These are phyloP conservation scores for Hansenula lynferdii DNA, from an alignment of 1,139 yeast genomes.

Conservation along the genomic window DNA sequence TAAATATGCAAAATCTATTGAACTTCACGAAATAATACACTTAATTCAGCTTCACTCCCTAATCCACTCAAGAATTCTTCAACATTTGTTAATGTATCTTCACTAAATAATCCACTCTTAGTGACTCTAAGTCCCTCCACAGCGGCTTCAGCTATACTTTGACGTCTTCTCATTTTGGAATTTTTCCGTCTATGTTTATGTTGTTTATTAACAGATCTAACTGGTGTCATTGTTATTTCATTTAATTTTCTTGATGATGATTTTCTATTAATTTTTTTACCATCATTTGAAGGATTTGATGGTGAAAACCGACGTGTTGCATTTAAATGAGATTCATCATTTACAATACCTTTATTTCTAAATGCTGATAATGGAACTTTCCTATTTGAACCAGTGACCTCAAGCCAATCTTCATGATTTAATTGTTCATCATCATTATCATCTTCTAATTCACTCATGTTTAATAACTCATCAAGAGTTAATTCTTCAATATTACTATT, in stretches of 20 bases:
- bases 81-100: slow-evolving; percentile 64
- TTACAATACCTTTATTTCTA: slow-evolving; percentile 60
- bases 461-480: slow-evolving; percentile 79
- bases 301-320: slow-evolving; percentile 20
- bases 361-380: slow-evolving; percentile 86
- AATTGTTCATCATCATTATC: slow-evolving; percentile 46
- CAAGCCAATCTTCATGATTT: slow-evolving; percentile 48
- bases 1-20: too few species aligned
- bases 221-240: slow-evolving; percentile 17
- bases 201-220: slow-evolving; percentile 16
- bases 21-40: slow-evolving; percentile 18
- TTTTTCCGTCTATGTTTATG: slow-evolving; percentile 16
- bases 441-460: slow-evolving; percentile 84
- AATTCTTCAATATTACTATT: slow-evolving; percentile 49
- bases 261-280: slow-evolving; percentile 6
- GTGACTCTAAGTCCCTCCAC: slow-evolving; percentile 71
- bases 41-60: slow-evolving; percentile 23
- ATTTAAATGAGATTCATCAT: slow-evolving; percentile 22
- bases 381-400: slow-evolving; percentile 43
- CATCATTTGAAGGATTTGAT: slow-evolving; percentile 3
- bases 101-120: slow-evolving; percentile 69
- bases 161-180: slow-evolving; percentile 39
- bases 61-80: slow-evolving; percentile 48
- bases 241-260: slow-evolving; percentile 7
- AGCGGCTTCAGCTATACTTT: slow-evolving; percentile 69